Evolutionary conservation across 768 basidiomycete species (phyloP), one percentile per base, ranked within the genome.

Genomic region (Cyclocybe aegerita): DNA sequence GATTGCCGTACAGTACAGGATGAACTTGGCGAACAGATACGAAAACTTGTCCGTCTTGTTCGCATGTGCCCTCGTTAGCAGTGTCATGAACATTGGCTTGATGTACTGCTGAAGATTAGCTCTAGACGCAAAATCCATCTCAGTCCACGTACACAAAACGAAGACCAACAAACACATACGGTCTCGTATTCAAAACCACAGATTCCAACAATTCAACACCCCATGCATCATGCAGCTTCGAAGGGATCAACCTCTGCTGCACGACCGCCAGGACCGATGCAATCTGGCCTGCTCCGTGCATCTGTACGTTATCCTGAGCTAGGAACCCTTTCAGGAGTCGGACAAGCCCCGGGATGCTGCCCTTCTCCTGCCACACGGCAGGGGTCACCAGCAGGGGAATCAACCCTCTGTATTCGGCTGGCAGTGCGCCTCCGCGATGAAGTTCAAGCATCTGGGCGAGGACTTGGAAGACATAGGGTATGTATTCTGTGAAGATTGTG

Each of bases 391-490:
- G 75, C 61, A 93, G 85, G 0, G 85, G 87, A 5, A 98, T 78
- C 7, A 98, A 75, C 29, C 77, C 71, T 23, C 85, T 84, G 70
- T 98, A 99, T 48, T 87, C 81, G 0, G 74, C 68, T 1, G 96
- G 93, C 2, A 95, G 75, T 6, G 77, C 73, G 2, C 66, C 61
- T 1, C 65, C 70, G 58, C 54, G 46, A 46, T 96, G 94, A 2
- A 92, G 71, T 55, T 93, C 88, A 30, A 99, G 86, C 79, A 99
- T 93, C 62, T 98, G 97, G 0, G 94, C 88, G 39, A 98, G 83
- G 57, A 99, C 81, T 64, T 99, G 97, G 78, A 98, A 98, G 48
- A 90, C 89, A 65, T 97, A 99, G 4, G 97, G 96, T 41, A 98
- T 86, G 64, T 97, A 98, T 72, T 98, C 96, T 94, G 9, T n/a